Evolutionary conservation across 768 basidiomycete species (phyloP).

Genomic region (Boletus subparvulus): DNA sequence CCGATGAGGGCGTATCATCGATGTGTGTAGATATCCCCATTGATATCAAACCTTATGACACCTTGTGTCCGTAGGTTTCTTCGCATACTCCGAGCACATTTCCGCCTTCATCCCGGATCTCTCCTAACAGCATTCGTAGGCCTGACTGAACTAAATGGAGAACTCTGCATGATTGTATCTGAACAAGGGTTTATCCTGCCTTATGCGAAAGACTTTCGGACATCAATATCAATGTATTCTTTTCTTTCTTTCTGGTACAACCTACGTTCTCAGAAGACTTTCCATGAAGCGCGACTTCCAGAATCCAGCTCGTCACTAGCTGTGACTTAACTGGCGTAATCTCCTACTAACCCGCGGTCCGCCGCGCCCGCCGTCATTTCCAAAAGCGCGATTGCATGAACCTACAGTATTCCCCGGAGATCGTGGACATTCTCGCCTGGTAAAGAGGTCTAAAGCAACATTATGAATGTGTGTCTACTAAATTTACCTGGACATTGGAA

Average conservation of each 20-base stretch:
- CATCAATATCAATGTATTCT: neutral
- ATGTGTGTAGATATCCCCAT: constrained; percentile 18
- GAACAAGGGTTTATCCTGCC: constrained; percentile 5
- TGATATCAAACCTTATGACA: constrained; percentile 20
- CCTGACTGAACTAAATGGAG: constrained; percentile 1
- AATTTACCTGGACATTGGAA: neutral
- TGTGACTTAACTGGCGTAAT: neutral
- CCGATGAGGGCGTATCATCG: constrained; percentile 7
- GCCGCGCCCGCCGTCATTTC: neutral
- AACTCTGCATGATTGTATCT: neutral
- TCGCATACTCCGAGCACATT: constrained; percentile 5
- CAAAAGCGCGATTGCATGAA: neutral
- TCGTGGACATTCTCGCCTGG: neutral
- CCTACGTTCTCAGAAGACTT: constrained; percentile 4
- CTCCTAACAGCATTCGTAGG: constrained; percentile 12
- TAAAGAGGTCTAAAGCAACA: neutral
- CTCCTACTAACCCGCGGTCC: neutral
- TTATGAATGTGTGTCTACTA: neutral
- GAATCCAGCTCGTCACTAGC: neutral
- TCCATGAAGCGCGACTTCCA: constrained; percentile 4
- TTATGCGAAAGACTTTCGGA: constrained; percentile 5
- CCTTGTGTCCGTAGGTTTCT: constrained; percentile 5
- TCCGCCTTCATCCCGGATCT: constrained; percentile 6
- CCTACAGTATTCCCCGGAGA: neutral
- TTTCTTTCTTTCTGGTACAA: neutral